Evolutionary conservation across 2,329 filamentous ascomycete species (phyloP).

Genomic region (Huntiella moniliformis): DNA sequence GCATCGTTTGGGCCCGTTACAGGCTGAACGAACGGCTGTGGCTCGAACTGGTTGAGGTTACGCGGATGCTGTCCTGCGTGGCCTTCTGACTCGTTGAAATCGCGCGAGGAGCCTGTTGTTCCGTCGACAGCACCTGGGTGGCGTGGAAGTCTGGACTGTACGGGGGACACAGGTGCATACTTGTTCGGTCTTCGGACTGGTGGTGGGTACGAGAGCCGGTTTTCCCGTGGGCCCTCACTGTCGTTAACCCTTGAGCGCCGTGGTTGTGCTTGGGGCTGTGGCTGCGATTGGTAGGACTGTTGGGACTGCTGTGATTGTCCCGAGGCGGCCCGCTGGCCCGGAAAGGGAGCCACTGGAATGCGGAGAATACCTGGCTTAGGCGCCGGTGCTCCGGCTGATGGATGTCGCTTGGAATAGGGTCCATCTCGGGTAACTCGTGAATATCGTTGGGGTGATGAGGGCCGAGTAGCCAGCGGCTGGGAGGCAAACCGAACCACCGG

Average conservation of each 20-base stretch:
- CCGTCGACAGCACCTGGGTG: constrained; percentile 7
- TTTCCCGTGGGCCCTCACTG: neutral
- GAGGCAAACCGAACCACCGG: constrained; percentile 8
- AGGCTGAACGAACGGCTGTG: constrained; percentile 12
- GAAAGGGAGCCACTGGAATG: constrained; percentile 1
- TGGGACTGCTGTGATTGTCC: neutral
- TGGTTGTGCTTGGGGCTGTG: neutral
- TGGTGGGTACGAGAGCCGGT: constrained; percentile 6
- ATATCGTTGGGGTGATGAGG: constrained; percentile 11
- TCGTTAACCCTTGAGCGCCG: neutral
- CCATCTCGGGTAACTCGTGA: constrained; percentile 8
- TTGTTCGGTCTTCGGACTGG: constrained; percentile 7
- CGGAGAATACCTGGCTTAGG: neutral
- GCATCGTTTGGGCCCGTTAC: neutral
- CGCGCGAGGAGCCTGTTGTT: neutral
- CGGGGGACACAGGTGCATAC: constrained; percentile 8
- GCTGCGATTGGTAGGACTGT: neutral
- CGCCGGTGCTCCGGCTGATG: neutral
- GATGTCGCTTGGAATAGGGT: neutral
- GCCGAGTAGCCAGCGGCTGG: constrained; percentile 9
- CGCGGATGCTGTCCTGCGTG: constrained; percentile 10
- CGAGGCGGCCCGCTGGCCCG: neutral
- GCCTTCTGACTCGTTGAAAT: constrained; percentile 4
- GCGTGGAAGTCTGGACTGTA: constrained; percentile 12
- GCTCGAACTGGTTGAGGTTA: constrained; percentile 7